Base-by-base conservation (phyloP, 2,329 filamentous ascomycete genomes). In the Microascus cirrosus region DNA sequence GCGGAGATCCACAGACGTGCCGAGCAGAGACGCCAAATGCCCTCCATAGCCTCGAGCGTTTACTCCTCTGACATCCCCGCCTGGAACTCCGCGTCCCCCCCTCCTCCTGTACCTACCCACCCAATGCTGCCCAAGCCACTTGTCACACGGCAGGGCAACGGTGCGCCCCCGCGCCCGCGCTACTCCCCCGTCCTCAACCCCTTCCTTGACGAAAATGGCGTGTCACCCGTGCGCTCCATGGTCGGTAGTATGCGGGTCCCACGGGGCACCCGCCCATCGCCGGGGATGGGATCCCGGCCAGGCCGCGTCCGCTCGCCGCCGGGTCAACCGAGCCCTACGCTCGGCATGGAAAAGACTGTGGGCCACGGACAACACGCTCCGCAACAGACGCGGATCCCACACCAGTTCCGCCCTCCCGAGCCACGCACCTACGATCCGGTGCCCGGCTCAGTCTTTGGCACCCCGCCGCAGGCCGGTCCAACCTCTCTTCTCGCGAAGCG, bases 401-500 rank as follows among this genome's bases (percentile, higher is more conserved):
- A 6, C 7, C 15, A 45, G n/a, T n/a, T 18, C 15, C 39, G 13
- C 6, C 3, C 2, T 18, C 39, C 39, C 8, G 15, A 45, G 39
- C 39, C 39, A 15, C 39, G 39, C 18, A 2, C 39, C 18, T 45
- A 45, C 7, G n/a, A n/a, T 18, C 39, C 39, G 39, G 45, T 13
- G 22, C 45, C 45, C n/a, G 18, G n/a, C 20, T n/a, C 20, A 4
- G 13, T n/a, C 45, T 20, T 20, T 22, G 8, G 5, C n/a, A 12
- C 45, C 45, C n/a, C 55, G 22, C 24, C 45, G n/a, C 45, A 56
- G 32, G 63, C 65, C 55, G 69, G 71, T 20, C 63, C 63, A 18
- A 64, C 72, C 42, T 73, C 76, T 3, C 73, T 82, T 34, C 73
- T 82, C 10, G 74, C 77, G 24, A 82, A 82, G 64, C 73, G 80